Evolutionary conservation across 2,329 filamentous ascomycete genomes (phyloP), one percentile per base, ranked within the genome.

Genomic region (Neofusicoccum sp.): DNA sequence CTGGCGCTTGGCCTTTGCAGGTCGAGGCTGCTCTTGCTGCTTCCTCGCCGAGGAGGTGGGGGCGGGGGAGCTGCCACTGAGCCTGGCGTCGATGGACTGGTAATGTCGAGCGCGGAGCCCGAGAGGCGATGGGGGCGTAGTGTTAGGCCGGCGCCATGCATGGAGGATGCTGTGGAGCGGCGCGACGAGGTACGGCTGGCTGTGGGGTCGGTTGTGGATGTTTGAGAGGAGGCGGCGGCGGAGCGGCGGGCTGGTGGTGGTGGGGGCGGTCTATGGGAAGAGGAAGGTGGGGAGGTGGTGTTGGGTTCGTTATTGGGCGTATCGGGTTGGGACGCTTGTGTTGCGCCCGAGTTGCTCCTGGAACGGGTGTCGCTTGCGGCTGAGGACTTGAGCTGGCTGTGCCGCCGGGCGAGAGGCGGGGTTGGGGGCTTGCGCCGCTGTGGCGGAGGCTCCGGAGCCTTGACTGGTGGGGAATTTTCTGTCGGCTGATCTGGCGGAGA

Each of bases 261-360:
- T 11, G 54, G 53, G 14, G 60, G 60, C 8, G 60, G 53, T 36
- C 59, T 59, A 24, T 33, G 40, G 31, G 20, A 26, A 3, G 34
- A 2, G 33, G 31, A n/a, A 20, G 49, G 7, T 9, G 47, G 16
- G 24, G 51, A 20, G 20, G 26, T 11, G 59, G 30, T 24, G 51
- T 30, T 4, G 60, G 16, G 14, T 26, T 58, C 9, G 49, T 30
- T 48, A 40, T 26, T n/a, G 33, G 48, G 14, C n/a, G 20, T 38
- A 11, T 61, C 58, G 11, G 38, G 66, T 61, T 73, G 71, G 11
- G 73, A 75, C n/a, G 71, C 71, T 41, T 71, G 65, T 6, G 72
- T 75, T 16, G 74, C 64, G 1, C 65, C 67, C 6, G 73, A 75
- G 60, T 70, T 75, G 66, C 72, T 74, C 16, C 73, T 68, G 24